Evolutionary conservation across 2,329 filamentous ascomycete genomes (phyloP).

Genomic region (Salinomyces thailandicus): DNA sequence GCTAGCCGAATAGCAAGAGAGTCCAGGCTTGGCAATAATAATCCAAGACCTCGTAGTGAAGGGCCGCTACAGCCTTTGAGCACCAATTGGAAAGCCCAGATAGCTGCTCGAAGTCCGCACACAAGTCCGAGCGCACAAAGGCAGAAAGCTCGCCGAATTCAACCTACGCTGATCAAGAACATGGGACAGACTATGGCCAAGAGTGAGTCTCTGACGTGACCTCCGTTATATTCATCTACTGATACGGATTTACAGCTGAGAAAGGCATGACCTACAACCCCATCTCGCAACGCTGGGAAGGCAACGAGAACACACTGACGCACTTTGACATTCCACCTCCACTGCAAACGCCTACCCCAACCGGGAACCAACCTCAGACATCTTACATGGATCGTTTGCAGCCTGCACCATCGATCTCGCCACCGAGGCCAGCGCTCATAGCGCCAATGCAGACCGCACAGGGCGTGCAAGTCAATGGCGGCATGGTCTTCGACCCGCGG

Average conservation of each 20-base stretch:
- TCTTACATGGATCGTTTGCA: slow-evolving; percentile 19
- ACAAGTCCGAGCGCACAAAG: slow-evolving; percentile 40
- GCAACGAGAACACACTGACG: slow-evolving; percentile 76
- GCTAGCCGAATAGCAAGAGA: slow-evolving; percentile 56
- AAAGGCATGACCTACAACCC: slow-evolving; percentile 95
- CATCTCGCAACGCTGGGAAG: slow-evolving; percentile 79
- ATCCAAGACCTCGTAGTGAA: slow-evolving; percentile 32
- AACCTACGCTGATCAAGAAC: slow-evolving; percentile 83
- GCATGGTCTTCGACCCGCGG: slow-evolving; percentile 95
- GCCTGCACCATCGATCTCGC: slow-evolving; percentile 25
- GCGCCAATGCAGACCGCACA: slow-evolving; percentile 74
- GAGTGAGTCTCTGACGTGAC: slow-evolving; percentile 46
- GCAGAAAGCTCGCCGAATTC: slow-evolving; percentile 35
- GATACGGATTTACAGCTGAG: slow-evolving; percentile 3
- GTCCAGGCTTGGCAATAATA: slow-evolving; percentile 34
- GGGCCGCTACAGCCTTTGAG: slow-evolving; percentile 43
- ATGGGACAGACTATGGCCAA: slow-evolving; percentile 68
- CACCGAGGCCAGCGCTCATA: slow-evolving; percentile 65
- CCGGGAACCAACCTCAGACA: slow-evolving; percentile 20
- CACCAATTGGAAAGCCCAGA: slow-evolving; percentile 50
- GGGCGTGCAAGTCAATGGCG: slow-evolving; percentile 87
- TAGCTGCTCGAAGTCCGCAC: slow-evolving; percentile 41
- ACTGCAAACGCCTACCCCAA: slow-evolving; percentile 31
- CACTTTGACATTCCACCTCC: slow-evolving; percentile 55
- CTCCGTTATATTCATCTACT: background rate